Base-by-base conservation (phyloP, 2,329 filamentous ascomycete genomes). In the Scedosporium apiospermum region DNA sequence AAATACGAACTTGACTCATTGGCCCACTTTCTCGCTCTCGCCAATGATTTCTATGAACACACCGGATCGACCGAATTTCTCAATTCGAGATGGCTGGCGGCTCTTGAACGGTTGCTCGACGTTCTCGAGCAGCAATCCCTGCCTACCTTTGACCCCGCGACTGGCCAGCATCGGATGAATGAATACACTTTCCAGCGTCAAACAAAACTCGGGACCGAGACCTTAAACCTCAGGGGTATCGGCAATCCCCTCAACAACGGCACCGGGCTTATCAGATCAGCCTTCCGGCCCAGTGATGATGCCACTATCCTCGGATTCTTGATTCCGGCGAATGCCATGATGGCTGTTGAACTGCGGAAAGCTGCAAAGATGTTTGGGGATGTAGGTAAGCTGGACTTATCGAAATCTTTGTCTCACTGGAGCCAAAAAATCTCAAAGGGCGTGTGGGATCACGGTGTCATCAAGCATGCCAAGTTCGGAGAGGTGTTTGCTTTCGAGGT, bases 1-100 rank as follows among this genome's bases (percentile, higher is more conserved):
- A 99, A 99, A 76, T 99, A 98, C 75, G 95, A 99, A 77, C 86
- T 99, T 23, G 95, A 99, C 76, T 97, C 93, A 7, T 81, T 99
- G 0, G 95, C 93, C 0, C 88, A 96, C 71, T 99, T 99, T 73
- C 82, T 99, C 5, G 86, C 89, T 0, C 77, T 99, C 2, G 85
- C 82, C 18, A 97, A 96, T 69, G 87, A 96, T 68, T 98, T 96
- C 75, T 82, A 95, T 75, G 85, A 89, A 46, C 83, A 90, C 70
- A 96, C 91, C 0, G 82, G 82, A 2, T 93, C 90, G 0, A 88
- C 82, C 0, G 88, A 88, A 1, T 97, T 96, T 71, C 71, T 98
- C 44, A 93, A 84, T 3, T 73, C 81, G 5, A 83, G 93, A 58
- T 99, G 92, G 91, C 86, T 88, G 61, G 76, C 80, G 51, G 95